A percentile compares a stretch with the other conserved stretches of the same genome.
These are phyloP conservation scores for Phytophthora citrophthora DNA, from an alignment of 352 stramenopile genomes.

Conservation along the genomic window DNA sequence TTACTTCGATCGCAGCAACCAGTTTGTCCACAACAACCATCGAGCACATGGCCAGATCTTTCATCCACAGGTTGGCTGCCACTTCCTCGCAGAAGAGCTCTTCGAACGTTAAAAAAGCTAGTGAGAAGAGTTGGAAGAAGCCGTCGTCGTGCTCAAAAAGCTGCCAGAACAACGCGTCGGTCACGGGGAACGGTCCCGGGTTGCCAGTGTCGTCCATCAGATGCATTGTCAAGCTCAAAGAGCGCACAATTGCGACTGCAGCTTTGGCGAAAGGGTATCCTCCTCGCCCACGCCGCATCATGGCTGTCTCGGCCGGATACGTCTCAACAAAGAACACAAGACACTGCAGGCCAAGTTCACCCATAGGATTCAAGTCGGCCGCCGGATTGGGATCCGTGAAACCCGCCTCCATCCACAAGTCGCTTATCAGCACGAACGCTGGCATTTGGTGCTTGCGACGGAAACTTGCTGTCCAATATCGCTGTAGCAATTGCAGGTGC, in stretches of 20 bases:
- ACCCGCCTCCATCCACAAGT: constrained; percentile 54
- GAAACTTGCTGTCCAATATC: constrained; percentile 65
- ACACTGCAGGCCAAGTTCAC: constrained; percentile 64
- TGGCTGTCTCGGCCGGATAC: constrained; percentile 58
- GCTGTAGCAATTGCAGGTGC: constrained; percentile 65
- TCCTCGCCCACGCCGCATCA: constrained; percentile 65
- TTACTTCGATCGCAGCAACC: constrained; percentile 48
- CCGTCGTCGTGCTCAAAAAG: constrained; percentile 53
- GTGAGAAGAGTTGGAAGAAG: constrained; percentile 66
- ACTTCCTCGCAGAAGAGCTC: constrained; percentile 71
- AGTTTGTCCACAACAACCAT: constrained; percentile 50
- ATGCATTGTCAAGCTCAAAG: constrained; percentile 53
- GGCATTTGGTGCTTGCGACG: constrained; percentile 40
- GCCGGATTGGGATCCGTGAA: constrained; percentile 63
- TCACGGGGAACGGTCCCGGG: constrained; percentile 56
- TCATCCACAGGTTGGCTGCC: constrained; percentile 38
- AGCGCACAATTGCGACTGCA: constrained; percentile 53
- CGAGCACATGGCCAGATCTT: constrained; percentile 37
- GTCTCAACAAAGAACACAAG: constrained; percentile 76
- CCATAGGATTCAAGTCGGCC: constrained; percentile 59
- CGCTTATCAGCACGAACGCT: constrained; percentile 47
- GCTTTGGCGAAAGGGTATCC: constrained; percentile 75
- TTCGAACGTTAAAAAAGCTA: constrained; percentile 72
- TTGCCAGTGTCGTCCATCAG: constrained; percentile 52
- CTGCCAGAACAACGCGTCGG: constrained; percentile 67